Evolutionary conservation across 2,329 filamentous ascomycete species (phyloP).

Genomic region (Sclerotinia sclerotiorum): DNA sequence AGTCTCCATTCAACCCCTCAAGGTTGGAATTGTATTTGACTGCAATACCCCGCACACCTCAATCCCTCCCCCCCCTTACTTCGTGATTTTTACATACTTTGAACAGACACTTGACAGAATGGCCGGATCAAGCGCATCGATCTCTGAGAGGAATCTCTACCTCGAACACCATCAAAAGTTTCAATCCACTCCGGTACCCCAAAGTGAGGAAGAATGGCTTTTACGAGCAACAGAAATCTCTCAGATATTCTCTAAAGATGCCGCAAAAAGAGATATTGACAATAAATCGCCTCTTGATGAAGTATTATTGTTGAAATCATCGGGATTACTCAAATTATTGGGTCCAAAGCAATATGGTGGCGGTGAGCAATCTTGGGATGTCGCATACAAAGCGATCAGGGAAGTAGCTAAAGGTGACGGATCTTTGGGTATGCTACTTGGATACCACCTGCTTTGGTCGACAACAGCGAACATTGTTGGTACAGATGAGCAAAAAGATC

Average conservation of each 20-base stretch:
- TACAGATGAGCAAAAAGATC: constrained; percentile 58
- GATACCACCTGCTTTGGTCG: constrained; percentile 65
- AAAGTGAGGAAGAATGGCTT: constrained; percentile 18
- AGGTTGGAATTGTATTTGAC: too few relatives aligned
- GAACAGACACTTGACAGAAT: not conserved
- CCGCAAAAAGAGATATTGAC: constrained; percentile 46
- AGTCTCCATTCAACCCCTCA: too few relatives aligned
- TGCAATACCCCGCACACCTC: too few relatives aligned
- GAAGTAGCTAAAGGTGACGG: constrained; percentile 65
- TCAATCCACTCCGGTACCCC: constrained; percentile 4
- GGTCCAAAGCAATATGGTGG: constrained; percentile 53
- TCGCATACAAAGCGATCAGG: constrained; percentile 59
- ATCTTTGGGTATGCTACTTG: constrained; percentile 64
- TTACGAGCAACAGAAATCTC: constrained; percentile 9
- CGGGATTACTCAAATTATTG: constrained; percentile 51
- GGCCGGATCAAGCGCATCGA: not conserved
- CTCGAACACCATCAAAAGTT: constrained; percentile 6
- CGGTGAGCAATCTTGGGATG: constrained; percentile 52
- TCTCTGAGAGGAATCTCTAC: not conserved
- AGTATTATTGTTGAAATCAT: constrained; percentile 51
- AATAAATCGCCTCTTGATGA: constrained; percentile 54
- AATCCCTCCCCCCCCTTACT: too few relatives aligned
- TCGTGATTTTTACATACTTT: too few relatives aligned
- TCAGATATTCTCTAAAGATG: constrained; percentile 19
- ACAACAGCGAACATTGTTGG: constrained; percentile 61